Base-by-base conservation (phyloP, 768 basidiomycete species). In the Lentinula aciculospora region DNA sequence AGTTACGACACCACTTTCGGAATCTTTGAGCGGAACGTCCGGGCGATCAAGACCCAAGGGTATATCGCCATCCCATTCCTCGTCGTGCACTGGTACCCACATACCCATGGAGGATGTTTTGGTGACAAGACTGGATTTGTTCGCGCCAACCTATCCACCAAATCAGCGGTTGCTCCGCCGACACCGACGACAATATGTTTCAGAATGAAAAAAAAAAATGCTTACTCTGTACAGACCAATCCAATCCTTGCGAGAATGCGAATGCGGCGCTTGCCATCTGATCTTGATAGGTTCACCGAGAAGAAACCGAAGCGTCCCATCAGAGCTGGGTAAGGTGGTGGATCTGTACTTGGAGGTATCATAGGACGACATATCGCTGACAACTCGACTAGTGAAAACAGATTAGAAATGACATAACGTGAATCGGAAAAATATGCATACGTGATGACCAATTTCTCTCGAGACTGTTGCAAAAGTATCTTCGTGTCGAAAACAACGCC, bases 401-500 rank as follows among this genome's bases (percentile, higher is more conserved):
- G 17, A 23, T 21, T 23, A 17, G 27, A 7, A 9, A 28, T 31
- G 31, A 59, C 19, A 54, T 29, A 56, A 48, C 13, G 17, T 29
- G 58, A 31, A 12, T 28, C 44, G 23, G 19, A 49, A 34, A 39
- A 42, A 27, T 21, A 5, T 23, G 76, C 90, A 62, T 67, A 96
- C 92, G 91, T 91, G 72, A 99, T 95, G 60, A 98, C 85, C 42
- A 99, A 79, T 57, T 85, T 81, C 71, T 98, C 94, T 53, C 94
- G 78, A 1, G 92, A 94, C 66, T 97, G 94, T 67, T 93, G 90
- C 12, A 99, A 71, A 9, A 98, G 76, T 34, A 92, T 79, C 70
- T 92, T 97, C 21, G 97, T 96, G 60, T 98, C 96, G 63, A 95
- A 85, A 55, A 98, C 82, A 44, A 97, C 93, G 60, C 89, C 95